phyloP scores from a whole-genome alignment of 164 flowering plant genomes.

The Dillenia suffruticosa region DNA sequence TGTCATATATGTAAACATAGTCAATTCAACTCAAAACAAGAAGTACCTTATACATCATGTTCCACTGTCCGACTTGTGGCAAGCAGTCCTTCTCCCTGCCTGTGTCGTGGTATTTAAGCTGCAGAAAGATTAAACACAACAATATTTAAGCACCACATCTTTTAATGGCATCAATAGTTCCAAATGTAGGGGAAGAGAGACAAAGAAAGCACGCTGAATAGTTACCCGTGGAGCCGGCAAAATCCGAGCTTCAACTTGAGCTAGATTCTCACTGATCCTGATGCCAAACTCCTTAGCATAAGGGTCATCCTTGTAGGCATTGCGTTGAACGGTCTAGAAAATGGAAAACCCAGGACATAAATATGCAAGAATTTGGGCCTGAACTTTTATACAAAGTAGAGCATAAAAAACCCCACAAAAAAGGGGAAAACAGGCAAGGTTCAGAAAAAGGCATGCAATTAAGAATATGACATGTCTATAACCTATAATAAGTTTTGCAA shows the following conservation, averaged over 20 bases:
- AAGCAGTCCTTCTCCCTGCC: constrained; percentile 86
- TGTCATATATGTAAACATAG: neutral
- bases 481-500: no score
- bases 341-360: neutral
- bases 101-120: constrained; percentile 95
- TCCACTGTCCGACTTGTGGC: constrained; percentile 96
- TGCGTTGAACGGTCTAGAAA: constrained; percentile 74
- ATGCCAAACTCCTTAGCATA: constrained; percentile 92
- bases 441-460: no score
- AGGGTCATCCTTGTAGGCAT: constrained; percentile 79
- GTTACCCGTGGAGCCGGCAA: constrained; percentile 92
- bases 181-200: neutral
- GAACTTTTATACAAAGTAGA: no score
- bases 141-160: neutral
- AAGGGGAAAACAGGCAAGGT: no score
- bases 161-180: no score
- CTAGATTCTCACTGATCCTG: constrained; percentile 77
- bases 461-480: no score
- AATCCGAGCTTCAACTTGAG: constrained; percentile 92
- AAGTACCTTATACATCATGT: constrained; percentile 87
- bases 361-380: no score
- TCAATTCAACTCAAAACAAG: neutral
- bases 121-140: constrained; percentile 11
- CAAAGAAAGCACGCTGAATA: neutral
- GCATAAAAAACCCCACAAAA: no score